Percentiles rank a stretch among this genome's conserved stretches.
phyloP scores from a whole-genome alignment of 176 grass and related monocot species.

The Rhynchospora pubera region DNA sequence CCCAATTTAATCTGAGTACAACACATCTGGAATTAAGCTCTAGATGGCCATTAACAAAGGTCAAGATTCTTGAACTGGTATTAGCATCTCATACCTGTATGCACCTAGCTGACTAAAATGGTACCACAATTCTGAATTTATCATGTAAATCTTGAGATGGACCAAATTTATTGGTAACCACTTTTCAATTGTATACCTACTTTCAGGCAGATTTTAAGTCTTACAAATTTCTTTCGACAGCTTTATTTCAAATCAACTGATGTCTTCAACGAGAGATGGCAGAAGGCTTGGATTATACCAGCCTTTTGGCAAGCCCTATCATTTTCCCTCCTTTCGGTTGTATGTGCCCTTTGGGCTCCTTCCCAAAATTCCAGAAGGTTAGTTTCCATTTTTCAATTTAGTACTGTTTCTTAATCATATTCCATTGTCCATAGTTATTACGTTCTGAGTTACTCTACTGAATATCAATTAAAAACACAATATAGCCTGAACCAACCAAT shows the following conservation, averaged over 20 bases:
- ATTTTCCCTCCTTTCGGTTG: slow-evolving; percentile 92
- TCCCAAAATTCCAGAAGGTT: slow-evolving; percentile 91
- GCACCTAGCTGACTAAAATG: neutral
- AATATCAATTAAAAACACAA: neutral
- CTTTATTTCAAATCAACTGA: slow-evolving; percentile 97
- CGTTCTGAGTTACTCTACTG: neutral
- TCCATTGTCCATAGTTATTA: neutral
- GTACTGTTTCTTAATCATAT: slow-evolving; percentile 15
- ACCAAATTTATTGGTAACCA: neutral
- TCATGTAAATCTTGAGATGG: neutral
- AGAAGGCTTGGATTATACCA: slow-evolving; percentile 92
- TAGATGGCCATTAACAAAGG: neutral
- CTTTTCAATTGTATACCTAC: neutral
- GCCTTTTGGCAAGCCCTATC: slow-evolving; percentile 96
- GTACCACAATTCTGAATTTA: neutral
- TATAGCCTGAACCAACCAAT: neutral
- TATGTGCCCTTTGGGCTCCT: slow-evolving; percentile 85
- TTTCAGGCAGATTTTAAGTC: slow-evolving; percentile 17
- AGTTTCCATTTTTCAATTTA: slow-evolving; percentile 14
- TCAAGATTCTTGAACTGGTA: neutral
- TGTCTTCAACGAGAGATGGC: slow-evolving; percentile 91
- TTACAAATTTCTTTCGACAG: slow-evolving; percentile 36
- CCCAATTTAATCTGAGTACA: neutral
- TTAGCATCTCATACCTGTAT: neutral
- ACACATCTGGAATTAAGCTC: neutral